Base-by-base conservation (phyloP, 2,329 filamentous ascomycete species). In the Talaromyces sp. region DNA sequence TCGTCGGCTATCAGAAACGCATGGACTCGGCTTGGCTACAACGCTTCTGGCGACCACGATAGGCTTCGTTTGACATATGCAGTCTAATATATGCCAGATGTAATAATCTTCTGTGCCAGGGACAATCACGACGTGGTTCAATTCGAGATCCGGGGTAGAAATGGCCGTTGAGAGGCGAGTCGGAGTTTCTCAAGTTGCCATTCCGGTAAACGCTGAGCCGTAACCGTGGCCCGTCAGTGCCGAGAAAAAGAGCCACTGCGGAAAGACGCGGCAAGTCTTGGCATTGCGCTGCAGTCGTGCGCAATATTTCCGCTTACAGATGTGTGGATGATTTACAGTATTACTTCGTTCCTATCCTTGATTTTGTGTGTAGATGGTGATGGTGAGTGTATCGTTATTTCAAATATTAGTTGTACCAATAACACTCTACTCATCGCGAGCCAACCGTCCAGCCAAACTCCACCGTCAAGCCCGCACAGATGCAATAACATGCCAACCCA, bases 241-340 rank as follows among this genome's bases (percentile, higher is more conserved):
- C 58, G 58, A 60, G 39, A 5, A 2, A 4, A 22, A 24, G 43
- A 60, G 33, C 33, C 57, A 48, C 56, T 31, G 57, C 63, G 63
- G 63, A 56, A 61, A 58, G 22, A 61, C 60, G 43, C 64, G 64
- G 64, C 59, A 57, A 45, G 31, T 37, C 48, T 59, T 47, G 59
- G 63, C 54, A 52, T 52, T 16, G 14, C n/a, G 22, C 48, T 52
- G 16, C 48, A n/a, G 2, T 48, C 48, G 52, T 57, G 63, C 60
- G 48, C 58, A 45, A 41, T 31, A 45, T 45, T 59, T 59, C 56
- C 56, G 56, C 56, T 43, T 45, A 27, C 14, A 19, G 24, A 59
- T 22, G 52, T 16, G 39, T 41, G 11, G 16, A 41, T 41, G 14
- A 41, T 41, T 41, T 16, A 22, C 22, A 22, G 22, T 22, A 22